Percentiles rank a stretch among this genome's conserved stretches.
Conservation (phyloP, 352 stramenopile species). For the Phytophthora idaei region DNA sequence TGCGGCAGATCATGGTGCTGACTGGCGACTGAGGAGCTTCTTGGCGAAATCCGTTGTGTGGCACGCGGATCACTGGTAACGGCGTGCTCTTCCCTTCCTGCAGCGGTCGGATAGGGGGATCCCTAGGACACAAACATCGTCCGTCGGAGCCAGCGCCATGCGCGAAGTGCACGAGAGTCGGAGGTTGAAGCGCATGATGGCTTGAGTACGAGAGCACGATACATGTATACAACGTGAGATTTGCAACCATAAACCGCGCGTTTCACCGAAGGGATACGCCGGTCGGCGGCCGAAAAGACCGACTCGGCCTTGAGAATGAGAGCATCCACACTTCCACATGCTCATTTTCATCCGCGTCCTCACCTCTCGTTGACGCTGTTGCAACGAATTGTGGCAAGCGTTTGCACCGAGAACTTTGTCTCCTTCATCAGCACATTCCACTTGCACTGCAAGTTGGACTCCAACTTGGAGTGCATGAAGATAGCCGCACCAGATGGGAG, state of each 20-base stretch:
- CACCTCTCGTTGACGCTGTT: not conserved
- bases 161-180: conserved; percentile 10
- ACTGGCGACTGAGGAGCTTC: not conserved
- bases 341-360: not conserved
- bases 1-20: conserved; percentile 10
- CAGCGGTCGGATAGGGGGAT: not conserved
- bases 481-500: conserved; percentile 1
- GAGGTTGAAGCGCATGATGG: conserved; percentile 8
- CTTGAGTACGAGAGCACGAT: too few species aligned
- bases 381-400: not conserved
- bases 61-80: not conserved
- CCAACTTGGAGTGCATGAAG: not conserved
- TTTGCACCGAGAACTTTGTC: not conserved
- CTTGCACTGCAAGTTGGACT: not conserved
- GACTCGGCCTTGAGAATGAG: too few species aligned
- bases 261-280: not conserved
- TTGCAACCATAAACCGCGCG: conserved; percentile 15
- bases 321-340: not conserved
- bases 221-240: conserved; percentile 1
- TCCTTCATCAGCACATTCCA: not conserved
- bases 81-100: too few species aligned
- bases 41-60: not conserved
- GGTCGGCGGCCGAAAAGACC: too few species aligned
- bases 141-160: not conserved
- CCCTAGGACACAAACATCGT: conserved; percentile 12